Base-by-base conservation (phyloP, 1,284 basidiomycete species). In the Moesziomyces globuligerus region DNA sequence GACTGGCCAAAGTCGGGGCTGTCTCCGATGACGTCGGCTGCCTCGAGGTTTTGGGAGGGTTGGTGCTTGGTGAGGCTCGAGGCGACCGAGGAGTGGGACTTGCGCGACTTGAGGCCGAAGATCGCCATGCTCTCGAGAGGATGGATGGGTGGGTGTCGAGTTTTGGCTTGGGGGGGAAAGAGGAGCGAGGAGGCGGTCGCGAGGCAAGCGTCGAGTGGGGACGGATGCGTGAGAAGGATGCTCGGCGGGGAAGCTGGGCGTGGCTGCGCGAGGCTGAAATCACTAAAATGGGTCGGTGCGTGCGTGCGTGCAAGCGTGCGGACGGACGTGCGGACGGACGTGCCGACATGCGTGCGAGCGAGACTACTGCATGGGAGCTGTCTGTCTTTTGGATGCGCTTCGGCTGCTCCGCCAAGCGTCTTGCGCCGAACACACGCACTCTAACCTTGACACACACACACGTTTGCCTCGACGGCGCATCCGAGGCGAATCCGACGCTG, bases 1-100 rank as follows among this genome's bases (percentile, higher is more conserved):
- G 47, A n/a, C n/a, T 38, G 52, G 15, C 51, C 52, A 34, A 74
- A 70, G 46, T 59, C 58, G 28, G 72, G 62, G 20, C 48, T 60
- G 46, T 55, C 67, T 21, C 62, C 59, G 34, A 70, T 42, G 17
- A 55, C 48, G 62, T 74, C 67, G 49, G 72, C 62, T 28, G 72
- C 62, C 23, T 69, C 58, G n/a, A 37, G 50, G 41, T 50, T 50
- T 21, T 55, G 21, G 10, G 56, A 40, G 37, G 51, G 32, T n/a
- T 21, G 48, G 25, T 36, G 57, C 21, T 56, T 68, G 36, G 18
- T 57, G 25, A 48, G 18, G 43, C 53, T 58, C 21, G 65, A 49
- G 10, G 44, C 36, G 45, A 61, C 60, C 53, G 60, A 68, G 7
- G 49, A 42, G 24, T 48, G 50, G 25, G 59, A 68, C 48, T 68